Evolutionary conservation across 352 stramenopile genomes (phyloP), one percentile per base, ranked within the genome.

Genomic region (Pythium vanterpoolii): DNA sequence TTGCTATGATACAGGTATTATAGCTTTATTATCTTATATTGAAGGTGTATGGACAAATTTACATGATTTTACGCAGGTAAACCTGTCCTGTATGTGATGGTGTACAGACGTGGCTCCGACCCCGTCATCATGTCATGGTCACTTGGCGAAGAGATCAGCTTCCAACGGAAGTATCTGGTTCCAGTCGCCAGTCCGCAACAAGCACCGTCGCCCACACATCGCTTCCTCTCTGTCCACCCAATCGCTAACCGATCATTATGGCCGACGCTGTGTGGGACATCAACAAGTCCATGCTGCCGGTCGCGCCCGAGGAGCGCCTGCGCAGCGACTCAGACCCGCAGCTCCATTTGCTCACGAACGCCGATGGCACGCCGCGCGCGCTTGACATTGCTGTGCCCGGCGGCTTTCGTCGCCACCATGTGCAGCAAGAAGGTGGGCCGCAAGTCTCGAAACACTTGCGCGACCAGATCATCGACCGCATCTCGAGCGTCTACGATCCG

Each of bases 401-500:
- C 23, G 82, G 76, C 34, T 91, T 91, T 56, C 76, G 82, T 4
- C 79, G 77, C 54, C 79, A 91, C 60, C 82, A 89, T 49, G n/a
- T 90, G 26, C 66, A 83, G 40, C 75, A 66, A 34, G 67, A 75
- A 28, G 45, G 28, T 16, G 53, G 50, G 7, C 53, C 57, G 38
- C 72, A 74, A 23, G 77, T 88, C 9, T 90, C 79, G 3, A 73
- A 72, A 67, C 68, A 71, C 4, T 62, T 91, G 40, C 79, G 82
- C 27, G 64, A 87, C 43, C 72, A 87, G 56, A 93, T 93, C 66
- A 69, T 90, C 33, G 72, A 86, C 48, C 73, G 76, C 39, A 88
- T 93, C 49, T 74, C 79, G 49, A 77, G 68, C 48, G 82, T 92
- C 49, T 93, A 93, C 72, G 77, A 93, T 51, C 82, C 82, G 33